phyloP scores from a whole-genome alignment of 2,329 filamentous ascomycete species.

The Claviceps pazoutovae region DNA sequence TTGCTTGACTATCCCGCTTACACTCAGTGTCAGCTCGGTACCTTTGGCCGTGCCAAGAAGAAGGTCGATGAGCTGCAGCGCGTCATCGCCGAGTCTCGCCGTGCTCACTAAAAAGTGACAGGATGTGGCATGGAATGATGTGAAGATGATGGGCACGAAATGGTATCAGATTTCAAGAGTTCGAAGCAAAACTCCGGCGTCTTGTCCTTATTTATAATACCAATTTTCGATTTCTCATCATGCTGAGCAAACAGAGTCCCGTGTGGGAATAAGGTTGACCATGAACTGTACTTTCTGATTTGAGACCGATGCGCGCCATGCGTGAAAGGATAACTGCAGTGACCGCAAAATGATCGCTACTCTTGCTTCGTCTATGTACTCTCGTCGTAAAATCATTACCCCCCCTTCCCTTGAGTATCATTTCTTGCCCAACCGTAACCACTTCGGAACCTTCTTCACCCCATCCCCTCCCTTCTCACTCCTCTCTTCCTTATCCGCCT shows the following conservation, averaged over 20 bases:
- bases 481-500: conserved; percentile 20
- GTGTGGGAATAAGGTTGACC: no score
- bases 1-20: conserved; percentile 9
- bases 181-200: background rate
- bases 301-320: no score
- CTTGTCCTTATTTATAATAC: no score
- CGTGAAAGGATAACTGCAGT: no score
- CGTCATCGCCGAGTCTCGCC: conserved; percentile 92
- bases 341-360: no score
- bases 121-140: background rate
- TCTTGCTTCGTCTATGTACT: no score
- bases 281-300: no score
- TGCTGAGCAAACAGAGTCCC: no score
- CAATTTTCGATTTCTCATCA: no score
- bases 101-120: conserved; percentile 39
- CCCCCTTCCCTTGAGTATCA: conserved; percentile 15
- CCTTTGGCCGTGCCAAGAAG: conserved; percentile 95
- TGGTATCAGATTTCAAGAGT: background rate
- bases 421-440: conserved; percentile 64
- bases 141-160: background rate
- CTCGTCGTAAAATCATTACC: no score
- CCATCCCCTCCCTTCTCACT: conserved; percentile 25
- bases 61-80: conserved; percentile 99
- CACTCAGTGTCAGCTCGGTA: conserved; percentile 58
- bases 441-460: conserved; percentile 47